Conservation (phyloP, 2,329 filamentous ascomycete genomes). For the Penicillium sp. region DNA sequence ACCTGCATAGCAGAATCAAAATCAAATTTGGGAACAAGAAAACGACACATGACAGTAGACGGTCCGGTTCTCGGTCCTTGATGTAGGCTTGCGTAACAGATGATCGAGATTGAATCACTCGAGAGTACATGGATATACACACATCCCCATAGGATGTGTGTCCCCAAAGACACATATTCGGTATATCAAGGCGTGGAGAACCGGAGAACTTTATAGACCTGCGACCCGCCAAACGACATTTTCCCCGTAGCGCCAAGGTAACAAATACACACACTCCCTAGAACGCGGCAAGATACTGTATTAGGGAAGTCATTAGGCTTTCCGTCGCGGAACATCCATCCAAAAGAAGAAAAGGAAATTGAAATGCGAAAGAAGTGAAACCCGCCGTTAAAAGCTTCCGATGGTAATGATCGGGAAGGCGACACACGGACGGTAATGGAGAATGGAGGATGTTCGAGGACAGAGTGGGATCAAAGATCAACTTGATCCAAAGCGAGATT, state of each 20-base stretch:
- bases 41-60: slow-evolving; percentile 12
- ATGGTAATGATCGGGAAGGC: background rate
- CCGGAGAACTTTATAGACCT: slow-evolving; percentile 25
- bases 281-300: slow-evolving; percentile 33
- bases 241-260: slow-evolving; percentile 38
- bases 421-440: slow-evolving; percentile 8
- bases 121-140: slow-evolving; percentile 9
- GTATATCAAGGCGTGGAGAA: slow-evolving; percentile 24
- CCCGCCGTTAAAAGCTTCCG: background rate
- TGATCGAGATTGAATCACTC: slow-evolving; percentile 4
- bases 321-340: slow-evolving; percentile 28
- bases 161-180: slow-evolving; percentile 16
- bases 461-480: slow-evolving; percentile 22
- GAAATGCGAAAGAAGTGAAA: slow-evolving; percentile 15
- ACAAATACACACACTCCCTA: slow-evolving; percentile 31
- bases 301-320: slow-evolving; percentile 36
- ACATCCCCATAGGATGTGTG: slow-evolving; percentile 5
- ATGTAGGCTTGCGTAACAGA: slow-evolving; percentile 11
- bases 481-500: slow-evolving; percentile 17
- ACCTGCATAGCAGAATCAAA: slow-evolving; percentile 2
- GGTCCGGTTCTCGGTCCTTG: slow-evolving; percentile 19
- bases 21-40: slow-evolving; percentile 5
- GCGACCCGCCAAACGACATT: slow-evolving; percentile 33
- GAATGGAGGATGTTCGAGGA: slow-evolving; percentile 17
- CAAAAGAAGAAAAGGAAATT: slow-evolving; percentile 11